Evolutionary conservation across 2,329 filamentous ascomycete genomes (phyloP).

Genomic region (Aspergillus spinulosporus): DNA sequence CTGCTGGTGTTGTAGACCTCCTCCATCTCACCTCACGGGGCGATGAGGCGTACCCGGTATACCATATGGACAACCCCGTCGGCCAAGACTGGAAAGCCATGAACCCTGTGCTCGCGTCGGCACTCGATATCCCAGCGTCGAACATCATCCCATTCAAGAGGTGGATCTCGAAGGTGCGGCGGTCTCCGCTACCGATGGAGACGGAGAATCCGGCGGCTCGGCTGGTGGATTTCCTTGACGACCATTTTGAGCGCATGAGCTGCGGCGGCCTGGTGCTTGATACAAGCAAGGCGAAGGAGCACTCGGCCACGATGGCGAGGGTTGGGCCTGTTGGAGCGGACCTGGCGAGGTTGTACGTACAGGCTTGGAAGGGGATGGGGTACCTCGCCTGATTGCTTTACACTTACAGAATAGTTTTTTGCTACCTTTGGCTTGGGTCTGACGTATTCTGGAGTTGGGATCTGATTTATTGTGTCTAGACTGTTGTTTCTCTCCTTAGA

Average conservation of each 20-base stretch:
- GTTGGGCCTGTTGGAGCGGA: slow-evolving; percentile 4
- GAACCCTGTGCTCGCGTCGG: slow-evolving; percentile 33
- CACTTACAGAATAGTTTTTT: not conserved
- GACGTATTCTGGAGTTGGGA: too few relatives aligned
- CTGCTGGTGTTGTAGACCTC: slow-evolving; percentile 38
- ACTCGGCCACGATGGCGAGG: slow-evolving; percentile 31
- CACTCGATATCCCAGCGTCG: slow-evolving; percentile 33
- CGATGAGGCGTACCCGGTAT: slow-evolving; percentile 36
- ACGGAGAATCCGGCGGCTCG: slow-evolving; percentile 32
- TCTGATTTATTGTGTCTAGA: too few relatives aligned
- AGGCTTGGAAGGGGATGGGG: slow-evolving; percentile 3
- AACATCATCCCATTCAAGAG: slow-evolving; percentile 41
- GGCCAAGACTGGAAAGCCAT: slow-evolving; percentile 45
- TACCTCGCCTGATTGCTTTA: slow-evolving; percentile 23
- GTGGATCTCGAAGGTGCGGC: slow-evolving; percentile 42
- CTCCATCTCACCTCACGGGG: slow-evolving; percentile 15
- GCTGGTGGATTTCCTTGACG: slow-evolving; percentile 34
- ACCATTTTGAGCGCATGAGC: slow-evolving; percentile 43
- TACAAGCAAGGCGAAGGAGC: slow-evolving; percentile 33
- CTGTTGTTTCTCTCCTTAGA: too few relatives aligned
- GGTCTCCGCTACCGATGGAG: slow-evolving; percentile 19
- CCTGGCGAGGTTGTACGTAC: slow-evolving; percentile 5
- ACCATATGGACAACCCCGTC: slow-evolving; percentile 51
- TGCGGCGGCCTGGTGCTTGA: slow-evolving; percentile 49
- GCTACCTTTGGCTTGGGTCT: not conserved